Base-by-base conservation (phyloP, 768 basidiomycete genomes). In the Amyloporia xantha region DNA sequence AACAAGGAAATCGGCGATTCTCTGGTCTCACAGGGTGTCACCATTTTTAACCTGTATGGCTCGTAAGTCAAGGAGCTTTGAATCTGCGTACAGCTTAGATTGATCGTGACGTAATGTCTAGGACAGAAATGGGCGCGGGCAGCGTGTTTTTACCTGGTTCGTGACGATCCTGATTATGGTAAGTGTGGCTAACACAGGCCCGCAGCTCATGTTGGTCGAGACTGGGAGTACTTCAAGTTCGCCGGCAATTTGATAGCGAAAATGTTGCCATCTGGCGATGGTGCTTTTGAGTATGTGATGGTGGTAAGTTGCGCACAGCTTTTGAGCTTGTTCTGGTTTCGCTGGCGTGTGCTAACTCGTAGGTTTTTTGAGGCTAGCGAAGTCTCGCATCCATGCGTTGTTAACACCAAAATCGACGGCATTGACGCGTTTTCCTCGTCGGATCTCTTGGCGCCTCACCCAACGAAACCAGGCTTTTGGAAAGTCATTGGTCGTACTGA, bases 391-490 rank as follows among this genome's bases (percentile, higher is more conserved):
- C 60, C 52, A 5, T 46, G 47, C 17, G 61, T 71, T 3, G 37
- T 62, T 37, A 72, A 73, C 50, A 65, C 60, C 12, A 50, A 50
- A 23, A 51, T 66, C 2, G 60, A 68, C 20, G 66, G 63, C 9
- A 48, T 54, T 3, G 50, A 53, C 3, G 68, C 62, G 0, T 74
- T 68, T 49, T 63, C 68, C 17, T 72, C 71, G 1, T 65, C 59
- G 27, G 74, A 75, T 48, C 62, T 76, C 1, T 48, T 76, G 10
- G 42, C 65, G 20, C 66, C 55, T 5, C 73, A 77, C 54, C 72
- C 74, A 5, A 64, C 62, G 0, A 67, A 69, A n/a, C 59, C 57
- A 1, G 56, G 57, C 1, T 51, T 65, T 24, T 74, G 65, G 62
- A 68, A 60, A 45, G 54, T 75, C 2, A 65, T 60, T 42, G 74